A percentile compares a stretch with the other conserved stretches of the same genome.
Conservation (phyloP, 345 rosid species). For the Gossypium ekmanianum region DNA sequence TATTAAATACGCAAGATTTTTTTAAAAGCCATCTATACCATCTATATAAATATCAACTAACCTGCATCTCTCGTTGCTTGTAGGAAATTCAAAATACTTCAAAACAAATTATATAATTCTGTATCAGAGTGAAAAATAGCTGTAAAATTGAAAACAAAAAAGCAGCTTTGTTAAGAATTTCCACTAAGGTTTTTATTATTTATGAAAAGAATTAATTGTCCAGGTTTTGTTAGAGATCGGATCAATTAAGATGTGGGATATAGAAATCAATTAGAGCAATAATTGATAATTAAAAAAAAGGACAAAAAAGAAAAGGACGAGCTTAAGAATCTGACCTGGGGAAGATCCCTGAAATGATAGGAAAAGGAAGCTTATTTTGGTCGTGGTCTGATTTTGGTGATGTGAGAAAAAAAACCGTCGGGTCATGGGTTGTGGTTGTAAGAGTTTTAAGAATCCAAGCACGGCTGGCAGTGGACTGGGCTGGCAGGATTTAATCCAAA, state of each 20-base stretch:
- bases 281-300: not conserved
- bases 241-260: not conserved
- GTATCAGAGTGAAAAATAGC: not conserved
- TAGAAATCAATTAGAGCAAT: not conserved
- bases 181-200: not conserved
- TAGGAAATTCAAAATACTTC: not conserved
- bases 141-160: not conserved
- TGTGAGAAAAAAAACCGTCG: not conserved
- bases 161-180: not conserved
- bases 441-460: too few relatives aligned
- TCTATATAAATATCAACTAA: not conserved
- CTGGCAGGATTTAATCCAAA: too few relatives aligned
- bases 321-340: conserved; percentile 1
- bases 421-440: not conserved
- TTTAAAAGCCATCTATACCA: not conserved
- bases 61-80: conserved; percentile 14
- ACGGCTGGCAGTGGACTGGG: too few relatives aligned
- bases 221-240: not conserved
- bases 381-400: not conserved
- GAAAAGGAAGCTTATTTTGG: not conserved
- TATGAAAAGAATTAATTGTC: not conserved
- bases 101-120: not conserved
- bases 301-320: too few relatives aligned
- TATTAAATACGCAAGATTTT: not conserved
- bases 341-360: conserved; percentile 3